Evolutionary conservation across 441 rosid genomes (phyloP).

Genomic region (Euphorbia celastroides): DNA sequence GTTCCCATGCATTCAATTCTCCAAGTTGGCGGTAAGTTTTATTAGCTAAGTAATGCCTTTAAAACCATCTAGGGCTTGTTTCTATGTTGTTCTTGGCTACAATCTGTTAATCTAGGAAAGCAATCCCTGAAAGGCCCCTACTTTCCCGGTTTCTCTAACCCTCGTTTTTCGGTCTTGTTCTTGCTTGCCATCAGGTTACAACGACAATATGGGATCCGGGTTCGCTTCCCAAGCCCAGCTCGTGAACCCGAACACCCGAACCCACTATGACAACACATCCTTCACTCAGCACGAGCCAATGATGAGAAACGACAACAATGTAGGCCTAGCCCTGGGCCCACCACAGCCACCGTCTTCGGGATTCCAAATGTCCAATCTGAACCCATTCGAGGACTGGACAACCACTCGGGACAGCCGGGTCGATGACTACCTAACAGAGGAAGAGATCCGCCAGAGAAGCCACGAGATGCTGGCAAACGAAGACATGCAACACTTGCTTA

Average conservation of each 20-base stretch:
- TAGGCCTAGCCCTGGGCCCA: slow-evolving; percentile 77
- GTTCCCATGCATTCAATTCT: slow-evolving; percentile 44
- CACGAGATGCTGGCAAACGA: slow-evolving; percentile 86
- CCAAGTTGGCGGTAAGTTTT: slow-evolving; percentile 53
- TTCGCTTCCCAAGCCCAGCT: slow-evolving; percentile 55
- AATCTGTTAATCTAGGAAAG: too few relatives aligned
- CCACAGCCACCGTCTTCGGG: slow-evolving; percentile 54
- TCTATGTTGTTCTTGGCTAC: too few relatives aligned
- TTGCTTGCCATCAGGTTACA: slow-evolving; percentile 43
- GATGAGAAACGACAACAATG: slow-evolving; percentile 35
- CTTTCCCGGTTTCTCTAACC: not conserved
- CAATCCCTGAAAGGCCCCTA: too few relatives aligned
- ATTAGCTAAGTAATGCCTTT: too few relatives aligned
- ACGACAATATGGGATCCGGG: slow-evolving; percentile 41
- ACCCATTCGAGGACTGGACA: slow-evolving; percentile 86
- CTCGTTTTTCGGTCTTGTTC: not conserved
- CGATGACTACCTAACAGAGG: slow-evolving; percentile 66
- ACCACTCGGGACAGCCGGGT: slow-evolving; percentile 41
- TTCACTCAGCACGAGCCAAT: slow-evolving; percentile 44
- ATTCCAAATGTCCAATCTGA: slow-evolving; percentile 44
- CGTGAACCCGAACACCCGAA: slow-evolving; percentile 44
- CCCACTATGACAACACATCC: slow-evolving; percentile 38
- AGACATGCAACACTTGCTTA: slow-evolving; percentile 84
- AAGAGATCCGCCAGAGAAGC: slow-evolving; percentile 76
- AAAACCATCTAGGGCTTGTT: too few relatives aligned